Percentiles rank a stretch among this genome's conserved stretches.
Evolutionary conservation across 2,329 filamentous ascomycete genomes (phyloP).

Genomic region (Torrubiellomyces zombiae): DNA sequence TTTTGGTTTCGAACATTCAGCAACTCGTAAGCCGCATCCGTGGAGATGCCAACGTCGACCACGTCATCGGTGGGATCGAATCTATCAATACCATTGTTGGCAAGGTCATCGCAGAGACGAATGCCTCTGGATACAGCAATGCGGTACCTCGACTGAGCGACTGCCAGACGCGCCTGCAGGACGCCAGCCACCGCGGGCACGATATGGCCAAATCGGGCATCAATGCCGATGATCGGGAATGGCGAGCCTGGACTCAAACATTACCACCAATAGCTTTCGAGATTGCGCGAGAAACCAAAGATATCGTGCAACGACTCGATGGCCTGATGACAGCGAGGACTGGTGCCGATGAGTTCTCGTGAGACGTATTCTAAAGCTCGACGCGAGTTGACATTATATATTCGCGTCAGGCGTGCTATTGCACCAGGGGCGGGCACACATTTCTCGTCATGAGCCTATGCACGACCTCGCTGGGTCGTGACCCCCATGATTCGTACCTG

Average conservation of each 20-base stretch:
- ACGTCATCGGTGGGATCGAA: constrained; percentile 52
- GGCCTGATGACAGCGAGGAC: constrained; percentile 14
- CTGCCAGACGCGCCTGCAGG: constrained; percentile 48
- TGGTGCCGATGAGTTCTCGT: constrained; percentile 30
- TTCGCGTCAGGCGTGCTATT: too few relatives aligned
- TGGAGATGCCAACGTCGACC: constrained; percentile 42
- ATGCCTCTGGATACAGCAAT: constrained; percentile 34
- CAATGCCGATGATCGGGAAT: constrained; percentile 32
- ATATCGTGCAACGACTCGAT: constrained; percentile 34
- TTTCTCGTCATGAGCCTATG: too few relatives aligned
- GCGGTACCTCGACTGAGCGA: constrained; percentile 39
- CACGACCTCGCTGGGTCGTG: too few relatives aligned
- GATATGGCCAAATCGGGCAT: constrained; percentile 36
- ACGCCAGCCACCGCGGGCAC: constrained; percentile 43
- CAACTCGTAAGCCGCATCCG: constrained; percentile 61
- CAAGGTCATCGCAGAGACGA: constrained; percentile 51
- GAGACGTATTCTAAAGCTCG: too few relatives aligned
- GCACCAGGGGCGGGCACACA: too few relatives aligned
- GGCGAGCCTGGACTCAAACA: constrained; percentile 49
- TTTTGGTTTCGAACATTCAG: constrained; percentile 66
- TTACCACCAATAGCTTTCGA: constrained; percentile 77
- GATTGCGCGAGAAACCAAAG: constrained; percentile 68
- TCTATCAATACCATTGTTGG: constrained; percentile 56
- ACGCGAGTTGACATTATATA: too few relatives aligned
- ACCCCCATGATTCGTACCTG: too few relatives aligned